A percentile compares a stretch with the other conserved stretches of the same genome.
Evolutionary conservation across 495 filamentous ascomycete species (phyloP).

Genomic region (Glonium stellatum): DNA sequence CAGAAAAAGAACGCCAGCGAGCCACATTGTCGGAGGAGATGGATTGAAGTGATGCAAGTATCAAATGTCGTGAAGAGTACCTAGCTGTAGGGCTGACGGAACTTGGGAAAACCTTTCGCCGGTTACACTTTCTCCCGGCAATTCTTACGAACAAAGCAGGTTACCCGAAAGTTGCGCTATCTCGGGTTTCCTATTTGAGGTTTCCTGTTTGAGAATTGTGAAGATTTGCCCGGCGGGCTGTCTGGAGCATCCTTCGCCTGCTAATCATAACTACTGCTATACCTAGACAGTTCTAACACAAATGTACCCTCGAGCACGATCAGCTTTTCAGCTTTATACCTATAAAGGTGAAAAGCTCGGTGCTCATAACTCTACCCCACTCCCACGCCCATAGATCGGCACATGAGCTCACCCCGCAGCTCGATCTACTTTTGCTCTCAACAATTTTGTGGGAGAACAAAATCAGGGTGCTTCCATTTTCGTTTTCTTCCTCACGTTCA

Average conservation of each 20-base stretch:
- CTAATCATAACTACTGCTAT: not conserved
- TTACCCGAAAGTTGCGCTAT: no score
- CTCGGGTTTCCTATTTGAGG: no score
- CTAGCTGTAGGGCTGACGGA: not conserved
- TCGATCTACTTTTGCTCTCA: slow-evolving; percentile 2
- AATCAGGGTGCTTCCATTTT: not conserved
- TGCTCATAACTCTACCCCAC: not conserved
- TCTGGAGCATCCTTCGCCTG: not conserved
- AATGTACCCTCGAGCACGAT: not conserved
- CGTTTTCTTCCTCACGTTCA: not conserved
- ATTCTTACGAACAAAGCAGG: no score
- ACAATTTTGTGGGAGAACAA: not conserved
- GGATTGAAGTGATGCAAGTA: no score
- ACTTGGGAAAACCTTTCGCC: not conserved
- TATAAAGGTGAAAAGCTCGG: not conserved
- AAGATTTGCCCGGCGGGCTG: not conserved
- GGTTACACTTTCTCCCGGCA: not conserved
- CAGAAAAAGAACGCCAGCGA: slow-evolving; percentile 20
- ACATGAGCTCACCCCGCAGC: slow-evolving; percentile 1
- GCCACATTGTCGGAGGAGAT: not conserved
- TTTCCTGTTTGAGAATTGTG: not conserved
- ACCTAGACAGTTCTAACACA: not conserved
- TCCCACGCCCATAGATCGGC: not conserved
- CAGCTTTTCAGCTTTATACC: not conserved
- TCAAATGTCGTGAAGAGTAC: not conserved